Evolutionary conservation across 2,329 filamentous ascomycete species (phyloP).

Genomic region (Colletotrichum sp.): DNA sequence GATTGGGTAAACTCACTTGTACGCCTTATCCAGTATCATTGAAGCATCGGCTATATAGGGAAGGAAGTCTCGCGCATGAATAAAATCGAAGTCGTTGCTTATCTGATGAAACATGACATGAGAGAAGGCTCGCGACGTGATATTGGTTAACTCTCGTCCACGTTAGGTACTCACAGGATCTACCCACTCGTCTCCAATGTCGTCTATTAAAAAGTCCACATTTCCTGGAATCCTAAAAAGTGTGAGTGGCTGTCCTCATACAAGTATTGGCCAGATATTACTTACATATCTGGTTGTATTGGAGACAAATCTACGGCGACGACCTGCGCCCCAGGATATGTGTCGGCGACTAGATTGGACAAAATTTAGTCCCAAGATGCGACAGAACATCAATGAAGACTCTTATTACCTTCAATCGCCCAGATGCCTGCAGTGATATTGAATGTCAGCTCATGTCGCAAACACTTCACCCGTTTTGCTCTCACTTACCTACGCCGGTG

Average conservation of each 20-base stretch:
- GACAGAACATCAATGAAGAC: background rate
- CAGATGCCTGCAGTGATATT: background rate
- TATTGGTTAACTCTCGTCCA: background rate
- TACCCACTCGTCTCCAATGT: background rate
- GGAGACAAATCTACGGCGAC: slow-evolving; percentile 28
- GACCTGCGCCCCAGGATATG: slow-evolving; percentile 27
- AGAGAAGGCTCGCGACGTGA: background rate
- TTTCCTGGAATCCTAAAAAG: background rate
- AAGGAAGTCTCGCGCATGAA: background rate
- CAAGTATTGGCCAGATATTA: accelerated
- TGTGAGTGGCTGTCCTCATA: background rate
- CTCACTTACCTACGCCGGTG: slow-evolving; percentile 25
- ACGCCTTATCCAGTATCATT: background rate
- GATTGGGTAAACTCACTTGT: background rate
- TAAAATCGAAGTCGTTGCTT: background rate
- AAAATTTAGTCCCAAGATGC: background rate
- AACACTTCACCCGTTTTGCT: background rate
- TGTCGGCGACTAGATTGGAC: slow-evolving; percentile 25
- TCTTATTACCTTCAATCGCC: background rate
- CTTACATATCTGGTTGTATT: slow-evolving; percentile 24
- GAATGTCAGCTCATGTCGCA: background rate
- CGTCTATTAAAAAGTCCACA: background rate
- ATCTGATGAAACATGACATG: background rate
- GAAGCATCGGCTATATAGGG: background rate
- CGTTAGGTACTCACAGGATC: background rate